Percentiles rank a stretch among this genome's conserved stretches.
Conservation (phyloP, 2,329 filamentous ascomycete genomes). For the Thielaviopsis euricoi region DNA sequence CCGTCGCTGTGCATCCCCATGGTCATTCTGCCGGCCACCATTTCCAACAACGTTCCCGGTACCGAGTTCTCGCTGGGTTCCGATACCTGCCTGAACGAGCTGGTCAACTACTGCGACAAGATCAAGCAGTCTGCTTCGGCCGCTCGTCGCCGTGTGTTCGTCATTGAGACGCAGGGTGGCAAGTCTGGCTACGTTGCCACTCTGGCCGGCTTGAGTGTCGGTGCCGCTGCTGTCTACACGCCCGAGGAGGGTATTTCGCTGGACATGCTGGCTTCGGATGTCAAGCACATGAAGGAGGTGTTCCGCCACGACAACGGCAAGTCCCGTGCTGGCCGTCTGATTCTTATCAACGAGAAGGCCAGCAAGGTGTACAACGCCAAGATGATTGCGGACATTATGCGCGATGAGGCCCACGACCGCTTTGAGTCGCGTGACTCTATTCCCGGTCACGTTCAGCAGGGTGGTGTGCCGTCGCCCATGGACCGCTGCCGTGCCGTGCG, state of each 20-base stretch:
- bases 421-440: slow-evolving; percentile 89
- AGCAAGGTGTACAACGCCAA: slow-evolving; percentile 83
- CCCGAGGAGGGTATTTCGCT: slow-evolving; percentile 91
- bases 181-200: slow-evolving; percentile 88
- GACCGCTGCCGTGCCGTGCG: slow-evolving; percentile 84
- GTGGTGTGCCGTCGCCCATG: slow-evolving; percentile 85
- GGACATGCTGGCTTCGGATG: slow-evolving; percentile 82
- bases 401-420: slow-evolving; percentile 75
- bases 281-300: slow-evolving; percentile 70
- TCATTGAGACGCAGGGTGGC: slow-evolving; percentile 94
- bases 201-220: slow-evolving; percentile 77
- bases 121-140: slow-evolving; percentile 95
- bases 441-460: slow-evolving; percentile 88
- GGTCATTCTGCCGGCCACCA: slow-evolving; percentile 82
- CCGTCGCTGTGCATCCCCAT: slow-evolving; percentile 85
- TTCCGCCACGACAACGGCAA: slow-evolving; percentile 78
- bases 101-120: slow-evolving; percentile 90
- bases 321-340: slow-evolving; percentile 77
- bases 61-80: slow-evolving; percentile 95
- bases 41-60: slow-evolving; percentile 96
- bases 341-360: slow-evolving; percentile 92
- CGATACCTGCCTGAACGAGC: slow-evolving; percentile 89
- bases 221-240: slow-evolving; percentile 85
- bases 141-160: slow-evolving; percentile 83
- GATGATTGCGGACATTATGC: slow-evolving; percentile 88